These are phyloP conservation scores for Pouteria campechiana DNA, from an alignment of 179 eudicot species.

Conservation along the genomic window DNA sequence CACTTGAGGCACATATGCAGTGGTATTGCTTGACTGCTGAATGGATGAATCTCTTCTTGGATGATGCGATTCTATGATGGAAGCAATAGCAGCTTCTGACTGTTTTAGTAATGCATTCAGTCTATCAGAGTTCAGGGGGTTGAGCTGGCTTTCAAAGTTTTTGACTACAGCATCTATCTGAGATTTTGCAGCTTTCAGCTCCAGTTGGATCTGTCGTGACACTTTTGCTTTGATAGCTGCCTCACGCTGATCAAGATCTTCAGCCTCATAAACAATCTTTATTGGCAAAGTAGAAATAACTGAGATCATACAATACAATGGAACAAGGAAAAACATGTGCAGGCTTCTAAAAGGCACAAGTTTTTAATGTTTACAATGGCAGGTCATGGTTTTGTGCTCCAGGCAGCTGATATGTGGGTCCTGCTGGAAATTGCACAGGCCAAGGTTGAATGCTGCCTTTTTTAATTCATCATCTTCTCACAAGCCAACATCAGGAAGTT, in stretches of 20 bases:
- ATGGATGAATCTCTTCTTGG: slow-evolving; percentile 16
- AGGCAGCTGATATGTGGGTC: no score
- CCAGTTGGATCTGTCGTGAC: slow-evolving; percentile 40
- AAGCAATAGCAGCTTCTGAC: slow-evolving; percentile 60
- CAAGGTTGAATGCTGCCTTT: no score
- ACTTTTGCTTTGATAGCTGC: slow-evolving; percentile 57
- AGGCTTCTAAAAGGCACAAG: no score
- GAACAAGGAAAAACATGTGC: neutral
- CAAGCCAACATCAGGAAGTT: no score
- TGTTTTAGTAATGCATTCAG: slow-evolving; percentile 45
- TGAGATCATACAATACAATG: neutral
- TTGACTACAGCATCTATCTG: slow-evolving; percentile 42
- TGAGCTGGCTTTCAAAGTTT: slow-evolving; percentile 53
- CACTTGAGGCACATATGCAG: slow-evolving; percentile 31
- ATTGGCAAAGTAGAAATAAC: slow-evolving; percentile 4
- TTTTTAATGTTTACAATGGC: no score
- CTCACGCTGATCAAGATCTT: slow-evolving; percentile 72
- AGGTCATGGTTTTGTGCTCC: no score
- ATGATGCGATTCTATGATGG: slow-evolving; percentile 45
- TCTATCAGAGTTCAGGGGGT: slow-evolving; percentile 22
- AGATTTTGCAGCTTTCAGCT: slow-evolving; percentile 34
- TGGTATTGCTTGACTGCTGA: slow-evolving; percentile 20
- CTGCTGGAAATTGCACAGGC: no score
- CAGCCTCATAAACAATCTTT: slow-evolving; percentile 63
- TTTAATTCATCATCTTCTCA: no score